Conservation (phyloP, 345 rosid genomes). For the Camelina sativa region DNA sequence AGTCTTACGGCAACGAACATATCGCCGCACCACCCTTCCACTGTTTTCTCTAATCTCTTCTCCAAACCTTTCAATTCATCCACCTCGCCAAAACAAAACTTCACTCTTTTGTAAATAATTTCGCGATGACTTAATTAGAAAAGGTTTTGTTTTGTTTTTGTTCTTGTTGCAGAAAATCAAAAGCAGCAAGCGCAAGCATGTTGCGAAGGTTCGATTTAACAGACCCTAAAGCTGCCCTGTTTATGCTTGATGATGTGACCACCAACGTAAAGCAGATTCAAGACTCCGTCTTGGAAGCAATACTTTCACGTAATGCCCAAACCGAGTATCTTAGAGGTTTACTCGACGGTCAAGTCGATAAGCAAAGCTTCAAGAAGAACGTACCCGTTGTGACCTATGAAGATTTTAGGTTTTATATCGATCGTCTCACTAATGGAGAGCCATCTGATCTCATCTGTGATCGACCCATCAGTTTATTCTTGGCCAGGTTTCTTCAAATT, state of each 20-base stretch:
- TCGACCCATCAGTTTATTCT: slow-evolving; percentile 70
- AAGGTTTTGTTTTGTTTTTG: background rate
- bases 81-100: background rate
- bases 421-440: slow-evolving; percentile 74
- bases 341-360: slow-evolving; percentile 54
- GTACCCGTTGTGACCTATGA: slow-evolving; percentile 79
- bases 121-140: background rate
- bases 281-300: slow-evolving; percentile 55
- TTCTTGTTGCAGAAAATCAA: slow-evolving; percentile 13
- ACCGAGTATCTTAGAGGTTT: slow-evolving; percentile 66
- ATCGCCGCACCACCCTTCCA: background rate
- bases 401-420: slow-evolving; percentile 63
- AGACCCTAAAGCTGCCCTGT: slow-evolving; percentile 60
- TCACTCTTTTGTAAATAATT: background rate
- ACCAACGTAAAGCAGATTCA: slow-evolving; percentile 61
- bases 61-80: background rate
- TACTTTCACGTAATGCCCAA: slow-evolving; percentile 56
- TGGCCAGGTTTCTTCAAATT: slow-evolving; percentile 61
- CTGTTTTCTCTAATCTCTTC: background rate
- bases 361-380: slow-evolving; percentile 57
- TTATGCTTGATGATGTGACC: slow-evolving; percentile 70
- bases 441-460: slow-evolving; percentile 61
- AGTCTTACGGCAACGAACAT: background rate
- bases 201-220: slow-evolving; percentile 67
- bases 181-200: slow-evolving; percentile 42